These are phyloP conservation scores for Jackrogersella minutella DNA, from an alignment of 495 filamentous ascomycete species.

Conservation along the genomic window DNA sequence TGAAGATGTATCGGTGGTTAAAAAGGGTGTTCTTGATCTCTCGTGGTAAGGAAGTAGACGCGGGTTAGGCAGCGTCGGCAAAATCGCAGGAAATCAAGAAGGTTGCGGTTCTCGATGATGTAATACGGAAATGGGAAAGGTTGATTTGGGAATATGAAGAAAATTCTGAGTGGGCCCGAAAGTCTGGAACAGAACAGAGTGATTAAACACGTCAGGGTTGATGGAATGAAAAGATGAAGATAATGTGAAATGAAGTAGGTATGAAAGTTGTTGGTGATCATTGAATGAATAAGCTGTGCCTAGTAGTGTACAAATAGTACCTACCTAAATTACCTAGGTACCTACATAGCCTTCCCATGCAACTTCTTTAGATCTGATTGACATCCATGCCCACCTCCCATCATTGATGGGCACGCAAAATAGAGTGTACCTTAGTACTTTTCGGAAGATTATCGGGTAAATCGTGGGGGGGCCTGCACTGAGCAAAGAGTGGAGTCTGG, in stretches of 20 bases:
- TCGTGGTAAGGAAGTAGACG: background rate
- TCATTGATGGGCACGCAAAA: too few species aligned
- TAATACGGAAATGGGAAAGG: background rate
- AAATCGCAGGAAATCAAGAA: background rate
- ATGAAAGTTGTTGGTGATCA: constrained; percentile 14
- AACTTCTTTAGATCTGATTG: too few species aligned
- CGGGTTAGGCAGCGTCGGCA: background rate
- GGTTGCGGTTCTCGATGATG: background rate
- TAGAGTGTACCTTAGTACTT: too few species aligned
- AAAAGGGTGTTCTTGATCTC: background rate
- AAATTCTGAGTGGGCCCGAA: background rate
- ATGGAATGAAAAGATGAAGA: constrained; percentile 4
- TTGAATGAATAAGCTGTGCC: too few species aligned
- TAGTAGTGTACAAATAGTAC: too few species aligned
- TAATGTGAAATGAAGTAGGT: constrained; percentile 6
- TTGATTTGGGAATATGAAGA: background rate
- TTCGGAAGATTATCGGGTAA: too few species aligned
- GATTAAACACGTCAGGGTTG: background rate
- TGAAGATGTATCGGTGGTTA: background rate
- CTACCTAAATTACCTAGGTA: too few species aligned
- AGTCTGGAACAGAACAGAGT: background rate
- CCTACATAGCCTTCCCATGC: too few species aligned
- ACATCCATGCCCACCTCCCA: too few species aligned
- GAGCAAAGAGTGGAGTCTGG: background rate
- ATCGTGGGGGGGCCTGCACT: too few species aligned